Base-by-base conservation (phyloP, 192 early-diverging fungal species). In the Cladochytrium replicatum region DNA sequence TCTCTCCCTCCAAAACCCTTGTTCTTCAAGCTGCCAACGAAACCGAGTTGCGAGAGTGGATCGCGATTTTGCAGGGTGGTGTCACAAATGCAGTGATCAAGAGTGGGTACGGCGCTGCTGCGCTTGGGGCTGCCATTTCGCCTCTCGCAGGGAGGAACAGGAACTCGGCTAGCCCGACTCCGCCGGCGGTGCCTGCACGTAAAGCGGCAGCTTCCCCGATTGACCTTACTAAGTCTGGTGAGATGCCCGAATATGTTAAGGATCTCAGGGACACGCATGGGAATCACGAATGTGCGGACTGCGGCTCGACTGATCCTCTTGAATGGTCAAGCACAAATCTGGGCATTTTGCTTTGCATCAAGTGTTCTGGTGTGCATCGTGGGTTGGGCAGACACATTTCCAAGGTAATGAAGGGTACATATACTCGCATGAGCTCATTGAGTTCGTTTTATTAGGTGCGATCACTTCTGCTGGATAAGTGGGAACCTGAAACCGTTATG, bases 321-420 rank as follows among this genome's bases (percentile, higher is more conserved):
- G 81, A 86, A 64, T 91, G 88, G 88, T 82, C 86, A 29, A 74
- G 77, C 47, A 84, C 81, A 15, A 89, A 85, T 41, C 69, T 85
- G 38, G 87, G 88, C 26, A 69, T 71, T 1, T 67, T 86, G 29
- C 17, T 37, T 51, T 91, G 43, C 89, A 85, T 49, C 88, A 88
- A 85, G 38, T 91, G 88, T 52, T 91, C 87, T 25, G 88, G 88
- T 23, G 82, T 89, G 32, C 88, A 91, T 55, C 83, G 88, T 52
- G 85, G 87, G 39, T 55, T 91, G 6, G 88, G 88, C 5, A 83
- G 85, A 3, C 87, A 89, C 60, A 77, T 91, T 6, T 81, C 79
- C 53, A 87, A n/a, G n/a, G n/a, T n/a, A n/a, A n/a, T n/a, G n/a
- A n/a, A n/a, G n/a, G n/a, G n/a, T n/a, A n/a, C n/a, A n/a, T n/a